Base-by-base conservation (phyloP, 495 filamentous ascomycete species). In the Tuber indicum region DNA sequence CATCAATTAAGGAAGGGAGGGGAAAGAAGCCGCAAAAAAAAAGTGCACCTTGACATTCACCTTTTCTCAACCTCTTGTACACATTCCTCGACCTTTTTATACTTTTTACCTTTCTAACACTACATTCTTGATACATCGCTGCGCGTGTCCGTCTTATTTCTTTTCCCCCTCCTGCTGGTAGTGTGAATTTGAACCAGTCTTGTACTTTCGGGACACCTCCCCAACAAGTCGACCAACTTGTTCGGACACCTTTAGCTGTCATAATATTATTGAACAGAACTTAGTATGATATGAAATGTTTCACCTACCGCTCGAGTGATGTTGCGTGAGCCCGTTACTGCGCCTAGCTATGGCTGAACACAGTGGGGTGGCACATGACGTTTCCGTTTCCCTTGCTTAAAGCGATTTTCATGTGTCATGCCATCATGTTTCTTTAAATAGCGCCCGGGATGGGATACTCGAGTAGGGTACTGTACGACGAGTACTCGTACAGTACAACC, bases 111-210 rank as follows among this genome's bases (percentile, higher is more conserved):
- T 58, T 62, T 66, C 26, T 36, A 3, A 66, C 12, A 16, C 26
- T 66, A 66, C 26, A 66, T 66, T 66, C 58, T 66, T 36, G 58
- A 66, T 66, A 36, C 58, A 66, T 36, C 58, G 58, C 58, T 66
- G 58, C 6, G 58, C 46, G 36, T 73, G 21, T 76, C 69, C 74
- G 32, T 72, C 26, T 58, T 45, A 41, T 26, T 79, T 76, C 47
- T 70, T 70, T 45, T 71, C 58, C 17, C 36, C 58, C 26, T 17
- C 32, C 58, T 12, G 26, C 16, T 26, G 16, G 16, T 1, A 66
- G 26, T 2, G 58, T 36, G 5, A 66, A 36, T 26, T n/a, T 66
- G 17, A 17, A 14, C 26, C 5, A 14, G 26, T 66, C 14, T 66
- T 66, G 5, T 12, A 26, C 12, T 26, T 66, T 66, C 12, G 58